Evolutionary conservation across 805 yeast species (phyloP).

Genomic region (Blastobotrys chiropterorum): DNA sequence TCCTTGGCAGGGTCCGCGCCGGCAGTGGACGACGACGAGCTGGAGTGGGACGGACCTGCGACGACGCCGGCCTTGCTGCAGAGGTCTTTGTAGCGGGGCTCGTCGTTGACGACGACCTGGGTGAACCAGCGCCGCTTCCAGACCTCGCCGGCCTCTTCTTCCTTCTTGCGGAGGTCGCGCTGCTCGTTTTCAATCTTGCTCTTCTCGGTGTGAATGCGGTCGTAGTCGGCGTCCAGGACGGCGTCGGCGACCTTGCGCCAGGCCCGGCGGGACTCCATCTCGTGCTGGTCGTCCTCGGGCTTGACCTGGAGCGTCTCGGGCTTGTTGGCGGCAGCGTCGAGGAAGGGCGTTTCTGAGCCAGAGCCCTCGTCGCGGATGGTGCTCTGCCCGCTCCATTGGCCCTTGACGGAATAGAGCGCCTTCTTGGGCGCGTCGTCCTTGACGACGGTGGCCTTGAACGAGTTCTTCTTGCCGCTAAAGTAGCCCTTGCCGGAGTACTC

Average conservation of each 20-base stretch:
- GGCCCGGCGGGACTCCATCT: conserved; percentile 78
- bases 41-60: conserved; percentile 15
- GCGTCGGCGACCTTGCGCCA: conserved; percentile 91
- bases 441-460: conserved; percentile 79
- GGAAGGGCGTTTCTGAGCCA: conserved; percentile 29
- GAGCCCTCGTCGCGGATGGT: conserved; percentile 54
- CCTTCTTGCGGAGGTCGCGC: conserved; percentile 73
- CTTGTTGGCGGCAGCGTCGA: conserved; percentile 30
- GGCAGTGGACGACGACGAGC: conserved; percentile 5
- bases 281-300: conserved; percentile 75
- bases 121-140: conserved; percentile 89
- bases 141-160: conserved; percentile 50
- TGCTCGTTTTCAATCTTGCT: conserved; percentile 75
- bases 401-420: conserved; percentile 67
- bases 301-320: conserved; percentile 63
- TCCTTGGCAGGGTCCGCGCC: conserved; percentile 10
- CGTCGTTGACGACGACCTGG: conserved; percentile 16
- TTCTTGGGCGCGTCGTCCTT: conserved; percentile 45
- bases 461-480: conserved; percentile 89
- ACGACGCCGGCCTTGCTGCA: conserved; percentile 17
- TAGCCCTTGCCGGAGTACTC: conserved; percentile 92
- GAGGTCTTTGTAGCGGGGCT: conserved; percentile 12
- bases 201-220: conserved; percentile 68
- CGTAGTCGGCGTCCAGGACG: conserved; percentile 66
- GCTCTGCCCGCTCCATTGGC: conserved; percentile 88